Evolutionary conservation across 768 basidiomycete genomes (phyloP), one percentile per base, ranked within the genome.

Genomic region (Solioccasus polychromus): DNA sequence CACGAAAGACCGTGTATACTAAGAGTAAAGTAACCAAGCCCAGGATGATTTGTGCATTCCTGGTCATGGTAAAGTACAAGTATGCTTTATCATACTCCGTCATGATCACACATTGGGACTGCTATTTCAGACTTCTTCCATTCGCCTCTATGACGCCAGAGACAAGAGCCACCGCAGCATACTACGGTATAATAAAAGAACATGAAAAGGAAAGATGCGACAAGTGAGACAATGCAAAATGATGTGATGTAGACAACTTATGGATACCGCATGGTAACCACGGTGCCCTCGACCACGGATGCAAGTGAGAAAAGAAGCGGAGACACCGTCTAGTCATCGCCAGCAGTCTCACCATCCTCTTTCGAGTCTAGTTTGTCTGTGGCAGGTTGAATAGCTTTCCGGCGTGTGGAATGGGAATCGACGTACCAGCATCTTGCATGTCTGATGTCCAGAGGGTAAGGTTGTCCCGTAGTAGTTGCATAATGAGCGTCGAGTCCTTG

Each of bases 401-500:
- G 24, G 18, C 4, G 17, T 30, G 35, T 4, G 24, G 1, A 26
- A 77, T 76, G n/a, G n/a, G n/a, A n/a, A 12, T 28, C 3, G 14
- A 79, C 84, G 44, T 48, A 88, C 87, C 88, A 66, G 84, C 78
- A 50, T 94, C 92, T 69, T 93, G 90, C 89, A 96, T 93, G 68
- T 96, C 94, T 36, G 91, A 93, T 48, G 94, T 96, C 94, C 94
- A 98, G 61, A 97, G 81, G 39, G 93, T 96, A 35, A 98, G 74
- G 82, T 97, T 97, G 70, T 97, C 94, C 63, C 93, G 84, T 66
- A 97, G 82, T 52, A 97, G 75, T 71, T 97, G 95, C 87, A 92
- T 88, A 71, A 95, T 95, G 57, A 97, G 76, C 31, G 95, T 98
- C 48, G 92, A 96, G 71, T 97, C 94, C 78, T 97, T 96, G 88